Percentiles rank a stretch among this genome's conserved stretches.
Conservation (phyloP, 352 stramenopile genomes). For the Pythium insidiosum region DNA sequence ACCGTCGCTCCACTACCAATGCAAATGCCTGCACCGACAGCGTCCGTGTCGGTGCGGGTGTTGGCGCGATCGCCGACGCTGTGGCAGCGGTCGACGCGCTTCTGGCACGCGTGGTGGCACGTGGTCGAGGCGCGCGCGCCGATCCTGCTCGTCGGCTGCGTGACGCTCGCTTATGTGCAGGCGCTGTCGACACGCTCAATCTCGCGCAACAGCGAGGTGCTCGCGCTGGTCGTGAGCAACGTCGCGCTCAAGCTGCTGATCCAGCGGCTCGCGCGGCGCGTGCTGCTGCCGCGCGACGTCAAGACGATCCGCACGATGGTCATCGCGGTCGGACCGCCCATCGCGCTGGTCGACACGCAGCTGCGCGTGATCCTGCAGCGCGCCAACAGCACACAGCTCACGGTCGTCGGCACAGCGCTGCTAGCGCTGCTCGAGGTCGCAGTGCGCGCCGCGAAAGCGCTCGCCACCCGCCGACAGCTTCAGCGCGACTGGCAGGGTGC, state of each 20-base stretch:
- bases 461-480: neutral
- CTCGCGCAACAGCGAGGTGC: neutral
- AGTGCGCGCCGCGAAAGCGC: constrained; percentile 14
- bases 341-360: constrained; percentile 32
- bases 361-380: constrained; percentile 23
- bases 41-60: neutral
- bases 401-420: constrained; percentile 15
- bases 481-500: neutral
- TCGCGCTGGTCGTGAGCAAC: constrained; percentile 18
- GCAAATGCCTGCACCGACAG: neutral
- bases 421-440: constrained; percentile 25
- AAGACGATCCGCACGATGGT: constrained; percentile 25
- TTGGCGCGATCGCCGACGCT: neutral
- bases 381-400: constrained; percentile 12
- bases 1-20: neutral
- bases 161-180: neutral
- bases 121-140: neutral
- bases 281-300: constrained; percentile 16
- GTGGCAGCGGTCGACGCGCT: neutral
- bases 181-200: neutral
- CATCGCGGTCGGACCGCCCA: constrained; percentile 20
- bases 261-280: constrained; percentile 19
- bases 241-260: constrained; percentile 19
- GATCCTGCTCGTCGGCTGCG: neutral
- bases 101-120: too few species aligned